These are phyloP conservation scores for Ramalina peruviana DNA, from an alignment of 495 filamentous ascomycete species.

Conservation along the genomic window DNA sequence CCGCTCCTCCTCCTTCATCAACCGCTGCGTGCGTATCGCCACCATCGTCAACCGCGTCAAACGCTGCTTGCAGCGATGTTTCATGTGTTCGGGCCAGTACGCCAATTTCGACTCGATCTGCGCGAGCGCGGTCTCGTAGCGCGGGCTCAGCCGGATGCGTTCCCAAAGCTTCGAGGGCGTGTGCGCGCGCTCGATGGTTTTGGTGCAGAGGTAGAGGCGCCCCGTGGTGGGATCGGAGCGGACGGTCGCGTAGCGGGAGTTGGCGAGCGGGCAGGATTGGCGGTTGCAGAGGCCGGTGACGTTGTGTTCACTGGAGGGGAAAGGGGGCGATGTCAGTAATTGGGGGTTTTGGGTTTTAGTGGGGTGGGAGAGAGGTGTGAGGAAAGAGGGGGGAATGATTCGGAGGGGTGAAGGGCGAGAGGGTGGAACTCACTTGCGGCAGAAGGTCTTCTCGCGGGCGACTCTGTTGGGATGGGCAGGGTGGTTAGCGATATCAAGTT, in stretches of 20 bases:
- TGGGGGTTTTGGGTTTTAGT: too few relatives aligned
- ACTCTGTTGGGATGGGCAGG: conserved; percentile 38
- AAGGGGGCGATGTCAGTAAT: neutral
- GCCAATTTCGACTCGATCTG: conserved; percentile 81
- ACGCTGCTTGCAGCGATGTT: conserved; percentile 97
- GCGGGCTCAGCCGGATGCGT: conserved; percentile 73
- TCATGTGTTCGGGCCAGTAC: conserved; percentile 92
- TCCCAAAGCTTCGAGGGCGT: conserved; percentile 92
- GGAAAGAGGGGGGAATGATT: neutral
- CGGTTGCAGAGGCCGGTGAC: conserved; percentile 91
- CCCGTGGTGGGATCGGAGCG: conserved; percentile 70
- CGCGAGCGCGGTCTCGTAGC: conserved; percentile 76
- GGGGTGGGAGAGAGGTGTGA: neutral
- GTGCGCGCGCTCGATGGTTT: conserved; percentile 68
- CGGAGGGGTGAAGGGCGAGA: neutral
- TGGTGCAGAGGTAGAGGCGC: conserved; percentile 90
- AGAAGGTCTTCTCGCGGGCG: conserved; percentile 86
- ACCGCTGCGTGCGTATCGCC: conserved; percentile 64
- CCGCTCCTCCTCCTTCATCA: conserved; percentile 77
- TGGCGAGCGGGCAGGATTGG: conserved; percentile 90
- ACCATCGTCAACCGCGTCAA: conserved; percentile 91
- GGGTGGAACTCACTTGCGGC: conserved; percentile 30
- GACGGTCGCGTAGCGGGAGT: conserved; percentile 89
- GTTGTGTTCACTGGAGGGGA: conserved; percentile 66
- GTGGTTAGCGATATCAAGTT: conserved; percentile 3